Conservation (phyloP, 768 basidiomycete genomes). For the Tylopilus subfusipes region DNA sequence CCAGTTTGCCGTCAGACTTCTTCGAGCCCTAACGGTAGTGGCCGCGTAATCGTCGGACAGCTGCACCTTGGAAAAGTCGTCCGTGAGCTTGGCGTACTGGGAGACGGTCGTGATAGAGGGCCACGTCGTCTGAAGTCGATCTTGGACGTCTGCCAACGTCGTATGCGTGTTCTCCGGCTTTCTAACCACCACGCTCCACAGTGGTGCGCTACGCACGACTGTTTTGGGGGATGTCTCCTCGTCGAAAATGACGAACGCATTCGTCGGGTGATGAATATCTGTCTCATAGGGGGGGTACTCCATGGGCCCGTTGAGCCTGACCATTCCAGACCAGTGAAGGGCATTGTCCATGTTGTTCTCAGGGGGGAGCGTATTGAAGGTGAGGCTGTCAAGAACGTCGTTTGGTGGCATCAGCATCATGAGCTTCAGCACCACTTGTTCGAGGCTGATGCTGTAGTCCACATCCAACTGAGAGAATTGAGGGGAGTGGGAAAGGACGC, state of each 20-base stretch:
- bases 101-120: background rate
- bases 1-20: conserved; percentile 2
- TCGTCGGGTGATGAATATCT: background rate
- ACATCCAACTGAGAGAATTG: background rate
- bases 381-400: conserved; percentile 12
- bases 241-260: background rate
- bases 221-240: background rate
- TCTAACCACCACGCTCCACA: conserved; percentile 1
- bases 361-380: conserved; percentile 6
- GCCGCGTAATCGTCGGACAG: background rate
- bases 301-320: background rate
- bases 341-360: background rate
- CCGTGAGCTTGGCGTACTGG: background rate
- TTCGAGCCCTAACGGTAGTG: background rate
- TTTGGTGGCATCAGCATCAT: conserved; percentile 6
- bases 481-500: background rate
- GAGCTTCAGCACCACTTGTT: background rate
- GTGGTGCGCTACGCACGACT: background rate
- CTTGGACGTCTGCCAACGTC: too few relatives aligned
- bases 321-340: conserved; percentile 11
- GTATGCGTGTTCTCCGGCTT: background rate
- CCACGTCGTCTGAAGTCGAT: background rate
- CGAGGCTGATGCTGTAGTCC: background rate
- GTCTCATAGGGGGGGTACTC: conserved; percentile 12
- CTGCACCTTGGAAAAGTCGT: conserved; percentile 1